These are phyloP conservation scores for Piper longum DNA, from an alignment of 164 flowering plant genomes.

Conservation along the genomic window DNA sequence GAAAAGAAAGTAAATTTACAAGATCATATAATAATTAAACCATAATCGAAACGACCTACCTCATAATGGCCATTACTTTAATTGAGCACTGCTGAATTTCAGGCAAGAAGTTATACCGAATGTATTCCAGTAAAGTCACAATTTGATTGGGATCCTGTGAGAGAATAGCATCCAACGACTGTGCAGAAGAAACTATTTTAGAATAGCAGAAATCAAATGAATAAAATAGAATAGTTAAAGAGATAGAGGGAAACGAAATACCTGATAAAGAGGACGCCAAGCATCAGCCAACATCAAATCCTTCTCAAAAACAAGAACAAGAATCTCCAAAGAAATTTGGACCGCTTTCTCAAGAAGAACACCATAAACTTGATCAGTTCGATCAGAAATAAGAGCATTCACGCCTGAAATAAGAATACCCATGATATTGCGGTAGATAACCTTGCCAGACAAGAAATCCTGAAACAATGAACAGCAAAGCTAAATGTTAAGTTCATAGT, in stretches of 20 bases:
- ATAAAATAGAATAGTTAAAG: too few species aligned
- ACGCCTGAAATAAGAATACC: conserved; percentile 76
- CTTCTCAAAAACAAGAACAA: conserved; percentile 69
- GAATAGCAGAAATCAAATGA: neutral
- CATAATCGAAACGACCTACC: conserved; percentile 22
- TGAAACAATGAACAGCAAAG: conserved; percentile 14
- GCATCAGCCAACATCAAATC: conserved; percentile 69
- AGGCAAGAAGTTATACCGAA: conserved; percentile 75
- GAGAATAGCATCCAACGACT: conserved; percentile 89
- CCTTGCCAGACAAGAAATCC: conserved; percentile 99
- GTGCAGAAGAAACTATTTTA: conserved; percentile 13
- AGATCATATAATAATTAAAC: neutral
- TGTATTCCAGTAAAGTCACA: conserved; percentile 77
- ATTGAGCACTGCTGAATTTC: conserved; percentile 76
- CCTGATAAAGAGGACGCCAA: conserved; percentile 96
- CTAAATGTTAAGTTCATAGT: too few species aligned
- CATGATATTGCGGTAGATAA: conserved; percentile 76
- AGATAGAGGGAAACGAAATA: conserved; percentile 10
- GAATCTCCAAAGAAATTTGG: conserved; percentile 67
- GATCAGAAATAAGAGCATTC: conserved; percentile 44
- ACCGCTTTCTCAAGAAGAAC: conserved; percentile 86
- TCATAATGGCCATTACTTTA: conserved; percentile 73
- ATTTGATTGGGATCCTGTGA: conserved; percentile 82
- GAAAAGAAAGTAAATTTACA: neutral
- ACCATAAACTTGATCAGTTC: conserved; percentile 69